A percentile compares a stretch with the other conserved stretches of the same genome.
phyloP scores from a whole-genome alignment of 768 basidiomycete genomes.

The Boletus rufocinnamomeus region DNA sequence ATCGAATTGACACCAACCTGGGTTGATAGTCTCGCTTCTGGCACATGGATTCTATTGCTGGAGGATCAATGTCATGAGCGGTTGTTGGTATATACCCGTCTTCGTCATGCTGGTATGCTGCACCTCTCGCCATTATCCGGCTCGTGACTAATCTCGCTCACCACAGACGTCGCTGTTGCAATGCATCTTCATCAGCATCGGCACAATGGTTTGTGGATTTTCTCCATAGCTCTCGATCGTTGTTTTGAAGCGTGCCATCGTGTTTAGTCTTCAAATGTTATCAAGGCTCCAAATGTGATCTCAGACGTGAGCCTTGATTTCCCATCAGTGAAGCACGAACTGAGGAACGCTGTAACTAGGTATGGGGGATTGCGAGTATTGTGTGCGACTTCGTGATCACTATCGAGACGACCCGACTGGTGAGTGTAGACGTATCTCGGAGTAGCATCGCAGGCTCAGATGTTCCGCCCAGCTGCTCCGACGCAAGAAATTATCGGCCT shows the following conservation, averaged over 20 bases:
- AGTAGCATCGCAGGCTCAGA: neutral
- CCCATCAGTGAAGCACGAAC: neutral
- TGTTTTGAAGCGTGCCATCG: neutral
- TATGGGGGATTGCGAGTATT: neutral
- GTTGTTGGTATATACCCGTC: neutral
- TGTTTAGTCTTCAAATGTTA: neutral
- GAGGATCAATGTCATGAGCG: neutral
- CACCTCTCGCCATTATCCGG: neutral
- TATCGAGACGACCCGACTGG: neutral
- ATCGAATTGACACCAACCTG: neutral
- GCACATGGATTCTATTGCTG: neutral
- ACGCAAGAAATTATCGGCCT: neutral
- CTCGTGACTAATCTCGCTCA: neutral
- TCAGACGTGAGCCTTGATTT: neutral
- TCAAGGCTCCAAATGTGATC: neutral
- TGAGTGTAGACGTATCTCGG: neutral
- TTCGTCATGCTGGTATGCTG: neutral
- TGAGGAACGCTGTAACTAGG: neutral
- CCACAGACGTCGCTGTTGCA: neutral
- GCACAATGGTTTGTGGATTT: neutral
- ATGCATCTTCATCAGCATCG: neutral
- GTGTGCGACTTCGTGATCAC: neutral
- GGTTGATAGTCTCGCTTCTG: neutral
- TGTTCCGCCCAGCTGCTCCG: neutral
- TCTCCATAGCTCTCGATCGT: neutral